Evolutionary conservation across 1,284 basidiomycete genomes (phyloP).

Genomic region (Puccinia horiana): DNA sequence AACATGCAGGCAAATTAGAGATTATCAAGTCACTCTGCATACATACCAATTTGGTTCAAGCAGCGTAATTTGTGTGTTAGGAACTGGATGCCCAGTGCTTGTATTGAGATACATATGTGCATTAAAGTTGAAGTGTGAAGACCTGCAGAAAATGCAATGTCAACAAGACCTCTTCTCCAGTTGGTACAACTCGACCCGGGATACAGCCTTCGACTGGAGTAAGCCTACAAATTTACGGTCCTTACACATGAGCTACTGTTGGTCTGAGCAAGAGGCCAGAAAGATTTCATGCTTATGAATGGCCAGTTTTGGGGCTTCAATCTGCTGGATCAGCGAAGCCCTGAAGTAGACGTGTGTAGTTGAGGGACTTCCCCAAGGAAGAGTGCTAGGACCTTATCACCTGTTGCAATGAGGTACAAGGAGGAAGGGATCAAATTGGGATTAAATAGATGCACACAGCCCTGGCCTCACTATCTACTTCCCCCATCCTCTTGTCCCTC

Average conservation of each 20-base stretch:
- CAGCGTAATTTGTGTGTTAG: conserved; percentile 93
- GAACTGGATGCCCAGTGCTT: conserved; percentile 89
- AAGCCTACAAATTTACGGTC: conserved; percentile 5
- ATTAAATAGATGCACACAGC: no score
- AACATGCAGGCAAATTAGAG: conserved; percentile 97
- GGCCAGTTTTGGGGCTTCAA: neutral
- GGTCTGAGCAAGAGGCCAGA: conserved; percentile 4
- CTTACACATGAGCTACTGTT: conserved; percentile 8
- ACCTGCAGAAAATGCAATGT: conserved; percentile 62
- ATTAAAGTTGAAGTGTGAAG: conserved; percentile 96
- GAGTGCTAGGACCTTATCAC: no score
- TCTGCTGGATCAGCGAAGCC: neutral
- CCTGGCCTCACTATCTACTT: no score
- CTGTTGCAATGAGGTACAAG: no score
- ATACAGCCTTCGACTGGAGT: neutral
- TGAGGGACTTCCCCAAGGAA: no score
- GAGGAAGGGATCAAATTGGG: no score
- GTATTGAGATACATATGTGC: conserved; percentile 92
- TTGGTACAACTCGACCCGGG: neutral
- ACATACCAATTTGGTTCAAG: conserved; percentile 80
- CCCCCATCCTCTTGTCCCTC: no score
- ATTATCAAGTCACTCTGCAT: conserved; percentile 93
- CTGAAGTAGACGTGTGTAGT: no score
- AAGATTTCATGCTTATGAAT: conserved; percentile 15
- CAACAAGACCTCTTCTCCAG: neutral